These are phyloP conservation scores for Cutaneotrichosporon cavernicola DNA, from an alignment of 1,284 basidiomycete species.

Conservation along the genomic window DNA sequence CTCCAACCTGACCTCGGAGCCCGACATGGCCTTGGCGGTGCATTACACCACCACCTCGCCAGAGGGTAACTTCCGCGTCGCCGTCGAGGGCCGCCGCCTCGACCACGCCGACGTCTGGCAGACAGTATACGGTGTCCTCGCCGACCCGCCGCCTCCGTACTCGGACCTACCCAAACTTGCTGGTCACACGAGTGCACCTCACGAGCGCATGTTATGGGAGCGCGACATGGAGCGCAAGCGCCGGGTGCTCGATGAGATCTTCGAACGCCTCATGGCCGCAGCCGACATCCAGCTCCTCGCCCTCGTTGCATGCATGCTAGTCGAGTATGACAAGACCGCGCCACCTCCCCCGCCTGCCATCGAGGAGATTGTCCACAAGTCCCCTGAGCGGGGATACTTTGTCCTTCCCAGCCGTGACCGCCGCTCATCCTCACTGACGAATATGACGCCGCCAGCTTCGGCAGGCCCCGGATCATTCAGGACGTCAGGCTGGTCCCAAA, in stretches of 20 bases:
- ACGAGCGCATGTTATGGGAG: slow-evolving; percentile 40
- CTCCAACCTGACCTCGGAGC: slow-evolving; percentile 58
- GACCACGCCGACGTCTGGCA: slow-evolving; percentile 74
- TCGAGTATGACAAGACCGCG: slow-evolving; percentile 47
- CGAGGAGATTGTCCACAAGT: slow-evolving; percentile 29
- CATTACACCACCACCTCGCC: slow-evolving; percentile 60
- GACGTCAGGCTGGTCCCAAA: slow-evolving; percentile 47
- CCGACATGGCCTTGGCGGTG: slow-evolving; percentile 63
- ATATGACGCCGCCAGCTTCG: slow-evolving; percentile 8
- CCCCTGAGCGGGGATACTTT: slow-evolving; percentile 50
- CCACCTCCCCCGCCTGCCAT: slow-evolving; percentile 28
- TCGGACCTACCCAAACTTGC: slow-evolving; percentile 2
- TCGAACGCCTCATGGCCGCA: slow-evolving; percentile 62
- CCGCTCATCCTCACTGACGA: slow-evolving; percentile 5
- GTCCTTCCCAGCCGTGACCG: slow-evolving; percentile 16
- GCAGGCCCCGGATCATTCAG: slow-evolving; percentile 29
- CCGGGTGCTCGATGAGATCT: slow-evolving; percentile 50
- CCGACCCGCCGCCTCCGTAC: slow-evolving; percentile 44
- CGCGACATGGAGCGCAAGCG: slow-evolving; percentile 41
- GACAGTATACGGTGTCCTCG: slow-evolving; percentile 59
- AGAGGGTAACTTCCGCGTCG: slow-evolving; percentile 62
- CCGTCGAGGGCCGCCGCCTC: slow-evolving; percentile 62
- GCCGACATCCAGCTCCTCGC: slow-evolving; percentile 81
- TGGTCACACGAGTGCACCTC: slow-evolving; percentile 16
- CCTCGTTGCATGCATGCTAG: slow-evolving; percentile 68